phyloP scores from a whole-genome alignment of 306 rosid species.

The Vigna unguiculata region DNA sequence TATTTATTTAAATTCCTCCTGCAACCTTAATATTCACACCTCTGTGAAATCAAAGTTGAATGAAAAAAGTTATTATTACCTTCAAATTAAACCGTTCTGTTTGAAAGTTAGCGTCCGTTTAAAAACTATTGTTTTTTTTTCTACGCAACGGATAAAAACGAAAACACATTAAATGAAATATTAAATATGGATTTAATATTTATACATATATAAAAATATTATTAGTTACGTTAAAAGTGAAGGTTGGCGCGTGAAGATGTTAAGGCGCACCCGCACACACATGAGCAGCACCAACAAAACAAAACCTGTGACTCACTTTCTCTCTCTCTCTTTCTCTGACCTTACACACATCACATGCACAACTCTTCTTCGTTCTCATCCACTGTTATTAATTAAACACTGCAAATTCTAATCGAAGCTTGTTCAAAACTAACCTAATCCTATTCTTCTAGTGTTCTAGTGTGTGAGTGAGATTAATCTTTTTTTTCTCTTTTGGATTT shows the following conservation, averaged over 20 bases:
- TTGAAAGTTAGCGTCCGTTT: not conserved
- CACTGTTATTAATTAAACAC: not conserved
- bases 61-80: not conserved
- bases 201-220: too few species aligned
- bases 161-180: too few species aligned
- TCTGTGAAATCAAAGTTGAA: not conserved
- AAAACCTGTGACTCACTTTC: constrained; percentile 47
- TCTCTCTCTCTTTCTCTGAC: constrained; percentile 48
- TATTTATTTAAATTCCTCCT: not conserved
- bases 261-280: too few species aligned
- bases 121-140: too few species aligned
- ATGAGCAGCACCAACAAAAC: constrained; percentile 28
- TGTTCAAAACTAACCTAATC: too few species aligned
- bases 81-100: not conserved
- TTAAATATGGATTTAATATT: too few species aligned
- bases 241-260: too few species aligned
- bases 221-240: too few species aligned
- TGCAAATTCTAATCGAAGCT: too few species aligned
- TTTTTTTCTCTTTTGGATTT: not conserved
- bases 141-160: too few species aligned
- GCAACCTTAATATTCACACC: not conserved
- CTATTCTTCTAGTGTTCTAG: too few species aligned
- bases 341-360: constrained; percentile 47
- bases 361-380: not conserved
- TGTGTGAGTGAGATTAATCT: too few species aligned